phyloP scores from a whole-genome alignment of 352 stramenopile species.

The Phytophthora hybrid region DNA sequence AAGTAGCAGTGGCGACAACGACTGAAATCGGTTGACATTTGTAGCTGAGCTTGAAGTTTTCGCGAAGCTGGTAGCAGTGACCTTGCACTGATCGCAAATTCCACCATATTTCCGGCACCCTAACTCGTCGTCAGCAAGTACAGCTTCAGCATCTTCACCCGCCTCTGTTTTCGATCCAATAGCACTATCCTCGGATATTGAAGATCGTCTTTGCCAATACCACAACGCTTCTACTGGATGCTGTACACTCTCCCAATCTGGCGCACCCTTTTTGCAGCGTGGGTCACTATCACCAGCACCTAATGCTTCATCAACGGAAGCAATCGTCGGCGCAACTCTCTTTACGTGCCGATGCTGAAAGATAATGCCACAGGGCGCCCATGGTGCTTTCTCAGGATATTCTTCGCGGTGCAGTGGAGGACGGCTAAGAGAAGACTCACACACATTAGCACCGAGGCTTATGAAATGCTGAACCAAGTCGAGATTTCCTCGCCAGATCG shows the following conservation, averaged over 20 bases:
- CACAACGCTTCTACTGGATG: conserved; percentile 37
- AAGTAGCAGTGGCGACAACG: conserved; percentile 40
- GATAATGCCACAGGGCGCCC: conserved; percentile 56
- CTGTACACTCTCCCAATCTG: conserved; percentile 25
- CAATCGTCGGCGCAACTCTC: neutral
- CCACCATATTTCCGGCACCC: conserved; percentile 43
- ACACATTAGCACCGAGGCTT: conserved; percentile 49
- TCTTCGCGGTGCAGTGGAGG: neutral
- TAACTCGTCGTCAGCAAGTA: conserved; percentile 17
- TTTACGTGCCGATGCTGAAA: conserved; percentile 29
- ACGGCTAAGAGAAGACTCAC: neutral
- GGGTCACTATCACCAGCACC: neutral
- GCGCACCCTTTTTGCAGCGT: neutral
- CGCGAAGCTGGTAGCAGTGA: neutral
- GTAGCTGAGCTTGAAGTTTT: neutral
- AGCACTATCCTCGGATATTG: neutral
- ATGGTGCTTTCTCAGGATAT: conserved; percentile 36
- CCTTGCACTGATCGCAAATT: conserved; percentile 21
- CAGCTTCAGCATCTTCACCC: neutral
- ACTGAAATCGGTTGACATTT: neutral
- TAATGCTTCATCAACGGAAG: neutral
- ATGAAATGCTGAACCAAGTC: conserved; percentile 55
- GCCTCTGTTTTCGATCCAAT: neutral
- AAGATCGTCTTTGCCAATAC: conserved; percentile 34
- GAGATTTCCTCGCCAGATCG: conserved; percentile 44